These are phyloP conservation scores for Pseudonitzschia multistriata DNA, from an alignment of 108 stramenopile genomes.

Conservation along the genomic window DNA sequence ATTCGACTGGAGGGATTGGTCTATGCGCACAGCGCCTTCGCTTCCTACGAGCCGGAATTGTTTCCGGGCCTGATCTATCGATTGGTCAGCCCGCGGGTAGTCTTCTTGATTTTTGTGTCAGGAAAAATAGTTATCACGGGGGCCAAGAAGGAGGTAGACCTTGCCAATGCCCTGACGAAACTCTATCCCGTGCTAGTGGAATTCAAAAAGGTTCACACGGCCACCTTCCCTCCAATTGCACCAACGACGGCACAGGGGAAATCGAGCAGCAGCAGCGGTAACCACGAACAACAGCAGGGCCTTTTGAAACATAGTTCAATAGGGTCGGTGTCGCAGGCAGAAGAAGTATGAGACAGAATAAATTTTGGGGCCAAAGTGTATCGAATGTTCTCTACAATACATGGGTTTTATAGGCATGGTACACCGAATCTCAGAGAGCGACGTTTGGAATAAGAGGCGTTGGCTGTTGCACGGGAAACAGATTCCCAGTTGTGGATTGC, in stretches of 20 bases:
- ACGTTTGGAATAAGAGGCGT: too few species aligned
- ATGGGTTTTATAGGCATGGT: too few species aligned
- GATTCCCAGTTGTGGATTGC: too few species aligned
- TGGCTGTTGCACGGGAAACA: too few species aligned
- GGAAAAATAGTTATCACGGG: conserved; percentile 94
- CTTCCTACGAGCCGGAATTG: conserved; percentile 96
- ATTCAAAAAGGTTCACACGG: conserved; percentile 64
- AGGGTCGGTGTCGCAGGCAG: conserved; percentile 1
- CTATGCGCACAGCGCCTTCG: conserved; percentile 87
- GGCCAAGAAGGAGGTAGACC: conserved; percentile 76
- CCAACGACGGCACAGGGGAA: conserved; percentile 8
- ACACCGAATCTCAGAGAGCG: too few species aligned
- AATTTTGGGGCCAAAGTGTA: too few species aligned
- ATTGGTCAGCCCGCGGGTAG: conserved; percentile 86
- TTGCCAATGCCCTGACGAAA: conserved; percentile 69
- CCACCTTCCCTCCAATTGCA: conserved; percentile 16
- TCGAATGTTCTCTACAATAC: too few species aligned
- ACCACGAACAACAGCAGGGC: background rate
- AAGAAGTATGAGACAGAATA: conserved; percentile 10
- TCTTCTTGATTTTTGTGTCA: conserved; percentile 93
- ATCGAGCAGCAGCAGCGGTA: background rate
- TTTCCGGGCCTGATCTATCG: conserved; percentile 98
- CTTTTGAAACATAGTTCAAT: background rate
- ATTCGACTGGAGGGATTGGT: conserved; percentile 97
- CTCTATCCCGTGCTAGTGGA: conserved; percentile 78